Evolutionary conservation across 2,329 filamentous ascomycete species (phyloP).

Genomic region (Nigrograna mackinnonii): DNA sequence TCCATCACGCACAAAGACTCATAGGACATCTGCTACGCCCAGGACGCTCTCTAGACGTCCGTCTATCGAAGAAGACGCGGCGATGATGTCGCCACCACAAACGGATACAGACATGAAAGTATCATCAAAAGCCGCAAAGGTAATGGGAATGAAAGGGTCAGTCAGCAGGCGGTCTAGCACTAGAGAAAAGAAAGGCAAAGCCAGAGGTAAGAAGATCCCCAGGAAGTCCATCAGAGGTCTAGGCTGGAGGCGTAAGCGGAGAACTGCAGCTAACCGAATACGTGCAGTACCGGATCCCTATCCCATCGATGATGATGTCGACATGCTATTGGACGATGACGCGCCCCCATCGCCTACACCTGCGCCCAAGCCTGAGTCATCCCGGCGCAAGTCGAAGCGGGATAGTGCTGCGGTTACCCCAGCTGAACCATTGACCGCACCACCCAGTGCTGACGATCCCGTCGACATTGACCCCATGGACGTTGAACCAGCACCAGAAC

Average conservation of each 20-base stretch:
- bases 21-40: slow-evolving; percentile 61
- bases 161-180: slow-evolving; percentile 47
- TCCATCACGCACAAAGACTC: slow-evolving; percentile 70
- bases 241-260: slow-evolving; percentile 35
- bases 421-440: slow-evolving; percentile 37
- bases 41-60: slow-evolving; percentile 68
- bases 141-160: slow-evolving; percentile 63
- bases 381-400: slow-evolving; percentile 46
- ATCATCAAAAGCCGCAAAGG: slow-evolving; percentile 75
- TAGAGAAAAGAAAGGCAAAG: slow-evolving; percentile 50
- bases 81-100: slow-evolving; percentile 72
- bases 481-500: slow-evolving; percentile 53
- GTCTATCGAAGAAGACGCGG: slow-evolving; percentile 68
- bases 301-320: slow-evolving; percentile 64
- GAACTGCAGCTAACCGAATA: slow-evolving; percentile 36
- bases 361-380: slow-evolving; percentile 36
- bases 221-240: slow-evolving; percentile 21
- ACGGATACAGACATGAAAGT: slow-evolving; percentile 65
- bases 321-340: slow-evolving; percentile 48
- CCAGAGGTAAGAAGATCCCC: slow-evolving; percentile 47
- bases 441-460: slow-evolving; percentile 47
- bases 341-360: slow-evolving; percentile 33
- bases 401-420: slow-evolving; percentile 32
- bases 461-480: slow-evolving; percentile 45
- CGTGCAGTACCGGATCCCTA: slow-evolving; percentile 59